phyloP scores from a whole-genome alignment of 345 rosid species.

The Anacardium occidentale region DNA sequence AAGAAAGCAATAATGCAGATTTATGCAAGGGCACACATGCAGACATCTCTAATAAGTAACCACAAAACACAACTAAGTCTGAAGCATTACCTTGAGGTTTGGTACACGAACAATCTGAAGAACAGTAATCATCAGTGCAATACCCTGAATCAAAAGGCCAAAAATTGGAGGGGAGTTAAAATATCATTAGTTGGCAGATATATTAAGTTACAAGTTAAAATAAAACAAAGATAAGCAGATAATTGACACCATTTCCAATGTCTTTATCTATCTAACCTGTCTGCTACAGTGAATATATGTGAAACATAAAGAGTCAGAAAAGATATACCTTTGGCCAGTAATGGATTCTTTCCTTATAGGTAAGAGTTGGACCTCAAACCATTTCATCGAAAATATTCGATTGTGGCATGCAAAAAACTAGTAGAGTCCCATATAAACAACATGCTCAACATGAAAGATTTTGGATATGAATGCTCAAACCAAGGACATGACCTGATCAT shows the following conservation, averaged over 20 bases:
- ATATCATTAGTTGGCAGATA: not conserved
- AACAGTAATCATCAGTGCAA: constrained; percentile 88
- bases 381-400: not conserved
- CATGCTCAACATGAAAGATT: not conserved
- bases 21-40: not conserved
- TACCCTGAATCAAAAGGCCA: constrained; percentile 54
- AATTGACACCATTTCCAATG: not conserved
- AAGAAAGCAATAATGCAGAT: constrained; percentile 6
- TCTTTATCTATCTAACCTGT: not conserved
- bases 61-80: constrained; percentile 6
- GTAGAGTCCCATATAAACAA: not conserved
- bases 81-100: constrained; percentile 76
- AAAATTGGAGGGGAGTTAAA: constrained; percentile 16
- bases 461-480: not conserved
- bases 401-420: not conserved
- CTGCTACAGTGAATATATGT: too few relatives aligned
- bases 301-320: too few relatives aligned
- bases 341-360: not conserved
- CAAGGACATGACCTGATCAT: not conserved
- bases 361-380: not conserved
- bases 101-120: constrained; percentile 93
- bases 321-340: too few relatives aligned
- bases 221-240: not conserved
- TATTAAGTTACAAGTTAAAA: not conserved
- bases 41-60: constrained; percentile 1